phyloP scores from a whole-genome alignment of 495 filamentous ascomycete species.

The Haplographium delicatum region DNA sequence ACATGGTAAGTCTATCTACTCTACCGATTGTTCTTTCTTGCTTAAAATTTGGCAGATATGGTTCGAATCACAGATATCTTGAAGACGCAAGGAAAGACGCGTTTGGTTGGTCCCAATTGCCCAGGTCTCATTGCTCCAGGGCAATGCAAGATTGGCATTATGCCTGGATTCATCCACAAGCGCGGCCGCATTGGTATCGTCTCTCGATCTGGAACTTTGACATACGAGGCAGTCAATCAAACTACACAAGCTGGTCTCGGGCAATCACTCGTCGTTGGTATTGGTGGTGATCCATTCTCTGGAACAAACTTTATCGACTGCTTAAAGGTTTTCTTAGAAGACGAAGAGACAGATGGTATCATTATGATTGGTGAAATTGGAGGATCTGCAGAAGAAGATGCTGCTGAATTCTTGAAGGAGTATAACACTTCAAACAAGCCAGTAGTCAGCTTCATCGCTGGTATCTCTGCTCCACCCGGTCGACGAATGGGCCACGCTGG shows the following conservation, averaged over 20 bases:
- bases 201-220: slow-evolving; percentile 94
- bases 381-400: slow-evolving; percentile 95
- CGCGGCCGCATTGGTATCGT: slow-evolving; percentile 97
- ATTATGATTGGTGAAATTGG: slow-evolving; percentile 99
- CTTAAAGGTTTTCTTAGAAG: slow-evolving; percentile 91
- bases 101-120: slow-evolving; percentile 96
- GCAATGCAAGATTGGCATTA: slow-evolving; percentile 99
- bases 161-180: slow-evolving; percentile 99
- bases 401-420: slow-evolving; percentile 87
- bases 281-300: slow-evolving; percentile 97
- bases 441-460: slow-evolving; percentile 95
- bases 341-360: slow-evolving; percentile 96
- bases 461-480: slow-evolving; percentile 93
- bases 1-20: slow-evolving; percentile 60
- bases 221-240: slow-evolving; percentile 99
- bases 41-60: slow-evolving; percentile 65
- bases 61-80: slow-evolving; percentile 97
- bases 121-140: slow-evolving; percentile 95
- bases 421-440: slow-evolving; percentile 93
- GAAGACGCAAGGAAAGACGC: slow-evolving; percentile 95
- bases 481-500: slow-evolving; percentile 97
- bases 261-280: slow-evolving; percentile 96
- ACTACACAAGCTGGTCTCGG: slow-evolving; percentile 94
- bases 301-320: slow-evolving; percentile 99
- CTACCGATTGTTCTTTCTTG: background rate